Evolutionary conservation across 345 rosid genomes (phyloP).

Genomic region (Capsella bursapastoris): DNA sequence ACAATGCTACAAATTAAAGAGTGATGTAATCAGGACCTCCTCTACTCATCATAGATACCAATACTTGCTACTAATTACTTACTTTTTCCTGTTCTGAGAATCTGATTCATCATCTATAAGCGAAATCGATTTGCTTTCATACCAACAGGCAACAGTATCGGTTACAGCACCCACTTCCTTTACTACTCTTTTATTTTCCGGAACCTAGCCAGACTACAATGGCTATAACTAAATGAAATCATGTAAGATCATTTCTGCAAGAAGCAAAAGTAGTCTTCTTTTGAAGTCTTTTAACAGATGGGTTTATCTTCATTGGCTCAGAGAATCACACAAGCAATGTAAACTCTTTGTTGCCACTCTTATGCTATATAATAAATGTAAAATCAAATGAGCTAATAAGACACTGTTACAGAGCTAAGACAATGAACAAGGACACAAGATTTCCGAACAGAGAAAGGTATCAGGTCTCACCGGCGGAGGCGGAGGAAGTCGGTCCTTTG

Average conservation of each 20-base stretch:
- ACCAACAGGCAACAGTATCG: background rate
- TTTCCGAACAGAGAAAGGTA: background rate
- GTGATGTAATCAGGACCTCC: background rate
- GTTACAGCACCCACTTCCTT: background rate
- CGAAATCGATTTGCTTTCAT: background rate
- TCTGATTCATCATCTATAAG: background rate
- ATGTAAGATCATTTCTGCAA: background rate
- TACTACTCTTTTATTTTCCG: background rate
- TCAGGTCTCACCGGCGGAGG: slow-evolving; percentile 46
- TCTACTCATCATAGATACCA: background rate
- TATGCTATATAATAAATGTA: slow-evolving; percentile 1
- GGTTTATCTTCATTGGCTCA: slow-evolving; percentile 1
- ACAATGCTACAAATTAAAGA: slow-evolving; percentile 12
- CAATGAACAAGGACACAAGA: slow-evolving; percentile 1
- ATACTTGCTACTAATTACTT: background rate
- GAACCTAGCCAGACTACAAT: background rate
- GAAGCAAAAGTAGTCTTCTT: background rate
- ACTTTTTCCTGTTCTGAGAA: background rate
- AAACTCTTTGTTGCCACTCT: background rate
- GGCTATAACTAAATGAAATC: background rate
- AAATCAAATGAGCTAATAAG: background rate
- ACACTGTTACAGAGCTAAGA: background rate
- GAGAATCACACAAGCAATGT: slow-evolving; percentile 14
- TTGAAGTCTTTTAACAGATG: background rate
- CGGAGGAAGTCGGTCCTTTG: slow-evolving; percentile 37